Evolutionary conservation across 257 asterid species (phyloP).

Genomic region (Agastache rugosa): DNA sequence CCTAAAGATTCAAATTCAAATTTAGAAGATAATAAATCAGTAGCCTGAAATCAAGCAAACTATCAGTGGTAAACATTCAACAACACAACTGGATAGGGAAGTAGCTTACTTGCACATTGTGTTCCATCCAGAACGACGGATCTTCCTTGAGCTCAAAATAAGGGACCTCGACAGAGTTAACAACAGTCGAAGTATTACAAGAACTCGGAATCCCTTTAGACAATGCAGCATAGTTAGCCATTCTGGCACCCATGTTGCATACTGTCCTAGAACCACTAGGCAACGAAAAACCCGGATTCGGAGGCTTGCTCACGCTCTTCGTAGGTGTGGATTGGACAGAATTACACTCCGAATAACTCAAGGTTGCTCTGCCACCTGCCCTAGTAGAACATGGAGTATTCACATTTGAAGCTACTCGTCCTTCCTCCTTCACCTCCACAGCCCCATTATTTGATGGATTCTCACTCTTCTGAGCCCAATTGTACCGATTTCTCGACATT

Average conservation of each 20-base stretch:
- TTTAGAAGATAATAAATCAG: slow-evolving; percentile 23
- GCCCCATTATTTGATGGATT: slow-evolving; percentile 43
- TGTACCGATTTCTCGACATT: slow-evolving; percentile 51
- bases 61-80: neutral
- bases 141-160: slow-evolving; percentile 88
- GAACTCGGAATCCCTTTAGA: slow-evolving; percentile 69
- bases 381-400: slow-evolving; percentile 76
- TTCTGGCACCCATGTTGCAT: slow-evolving; percentile 57
- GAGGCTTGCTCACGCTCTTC: slow-evolving; percentile 87
- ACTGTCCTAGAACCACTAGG: slow-evolving; percentile 72
- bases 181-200: slow-evolving; percentile 51
- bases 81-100: slow-evolving; percentile 1
- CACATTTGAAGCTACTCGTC: slow-evolving; percentile 45
- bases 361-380: slow-evolving; percentile 54
- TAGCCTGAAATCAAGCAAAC: slow-evolving; percentile 8
- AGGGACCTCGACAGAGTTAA: slow-evolving; percentile 80
- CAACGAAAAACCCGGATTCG: slow-evolving; percentile 58
- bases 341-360: slow-evolving; percentile 72
- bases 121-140: slow-evolving; percentile 95
- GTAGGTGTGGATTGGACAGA: slow-evolving; percentile 85
- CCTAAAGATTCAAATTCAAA: slow-evolving; percentile 48
- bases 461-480: slow-evolving; percentile 72
- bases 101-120: slow-evolving; percentile 85
- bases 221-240: slow-evolving; percentile 62
- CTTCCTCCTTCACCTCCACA: slow-evolving; percentile 66